Conservation (phyloP, 225 moss, liverwort and hornwort species). For the Pleurozium schreberi region DNA sequence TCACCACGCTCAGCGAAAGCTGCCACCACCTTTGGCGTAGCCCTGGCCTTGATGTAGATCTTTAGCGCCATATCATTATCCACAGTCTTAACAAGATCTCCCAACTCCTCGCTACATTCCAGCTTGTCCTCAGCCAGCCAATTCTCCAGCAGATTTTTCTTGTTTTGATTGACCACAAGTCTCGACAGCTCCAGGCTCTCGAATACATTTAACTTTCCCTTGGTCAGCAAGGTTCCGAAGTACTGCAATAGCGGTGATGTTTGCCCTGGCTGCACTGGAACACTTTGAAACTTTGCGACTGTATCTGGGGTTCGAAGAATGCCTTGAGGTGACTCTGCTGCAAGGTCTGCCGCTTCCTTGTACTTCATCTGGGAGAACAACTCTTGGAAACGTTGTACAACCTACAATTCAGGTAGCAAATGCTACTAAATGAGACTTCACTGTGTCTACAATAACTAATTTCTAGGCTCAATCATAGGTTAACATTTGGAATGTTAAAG, state of each 20-base stretch:
- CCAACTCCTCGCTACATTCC: slow-evolving; percentile 95
- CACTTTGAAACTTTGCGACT: slow-evolving; percentile 96
- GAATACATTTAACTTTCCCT: slow-evolving; percentile 83
- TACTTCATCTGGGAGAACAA: slow-evolving; percentile 97
- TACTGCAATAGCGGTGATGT: slow-evolving; percentile 93
- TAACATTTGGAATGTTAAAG: background rate
- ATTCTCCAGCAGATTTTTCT: slow-evolving; percentile 84
- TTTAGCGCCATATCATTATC: slow-evolving; percentile 99
- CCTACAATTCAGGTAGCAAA: slow-evolving; percentile 23
- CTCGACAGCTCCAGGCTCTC: slow-evolving; percentile 90
- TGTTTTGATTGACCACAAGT: slow-evolving; percentile 91
- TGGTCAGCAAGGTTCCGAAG: slow-evolving; percentile 86
- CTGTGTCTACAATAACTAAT: background rate
- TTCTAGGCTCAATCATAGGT: background rate
- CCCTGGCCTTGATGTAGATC: slow-evolving; percentile 95
- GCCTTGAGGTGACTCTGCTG: slow-evolving; percentile 97
- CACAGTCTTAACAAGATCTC: slow-evolving; percentile 98
- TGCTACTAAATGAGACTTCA: background rate
- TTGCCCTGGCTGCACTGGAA: slow-evolving; percentile 89
- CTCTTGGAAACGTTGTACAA: slow-evolving; percentile 98
- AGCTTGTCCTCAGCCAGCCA: slow-evolving; percentile 99
- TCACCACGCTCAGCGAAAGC: slow-evolving; percentile 96
- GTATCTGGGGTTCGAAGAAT: slow-evolving; percentile 95
- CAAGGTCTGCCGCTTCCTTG: slow-evolving; percentile 97
- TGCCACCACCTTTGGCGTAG: slow-evolving; percentile 92